phyloP scores from a whole-genome alignment of 1,284 basidiomycete species.

The Trametes sp. region DNA sequence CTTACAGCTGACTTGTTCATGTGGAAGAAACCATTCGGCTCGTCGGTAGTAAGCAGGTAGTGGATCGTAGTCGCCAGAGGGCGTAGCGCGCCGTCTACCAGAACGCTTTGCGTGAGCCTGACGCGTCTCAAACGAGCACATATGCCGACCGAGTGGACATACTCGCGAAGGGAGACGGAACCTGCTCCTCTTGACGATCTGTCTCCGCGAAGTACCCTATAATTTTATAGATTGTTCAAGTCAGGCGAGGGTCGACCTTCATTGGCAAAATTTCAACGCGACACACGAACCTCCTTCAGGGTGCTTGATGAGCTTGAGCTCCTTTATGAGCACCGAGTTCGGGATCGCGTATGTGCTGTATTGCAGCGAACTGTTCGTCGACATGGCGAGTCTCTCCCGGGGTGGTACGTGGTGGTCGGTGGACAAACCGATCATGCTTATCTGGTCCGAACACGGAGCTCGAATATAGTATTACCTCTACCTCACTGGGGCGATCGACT shows the following conservation, averaged over 20 bases:
- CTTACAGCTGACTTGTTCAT: conserved; percentile 55
- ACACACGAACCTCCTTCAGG: conserved; percentile 46
- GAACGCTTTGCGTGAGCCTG: neutral
- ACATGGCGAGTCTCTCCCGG: neutral
- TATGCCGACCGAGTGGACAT: conserved; percentile 17
- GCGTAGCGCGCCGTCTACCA: conserved; percentile 40
- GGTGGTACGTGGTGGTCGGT: neutral
- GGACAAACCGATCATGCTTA: neutral
- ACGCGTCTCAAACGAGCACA: neutral
- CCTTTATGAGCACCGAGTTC: conserved; percentile 42
- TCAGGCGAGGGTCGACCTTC: too few relatives aligned
- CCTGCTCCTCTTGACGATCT: conserved; percentile 42
- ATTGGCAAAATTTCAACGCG: neutral
- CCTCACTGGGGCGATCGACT: neutral
- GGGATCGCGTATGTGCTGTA: conserved; percentile 34
- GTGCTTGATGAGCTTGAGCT: conserved; percentile 43
- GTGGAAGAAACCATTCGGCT: conserved; percentile 51
- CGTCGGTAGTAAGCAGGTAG: conserved; percentile 53
- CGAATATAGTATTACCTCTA: too few relatives aligned
- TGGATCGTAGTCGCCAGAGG: conserved; percentile 53
- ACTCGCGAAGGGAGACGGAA: conserved; percentile 51
- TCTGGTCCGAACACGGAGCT: too few relatives aligned
- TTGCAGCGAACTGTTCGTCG: neutral
- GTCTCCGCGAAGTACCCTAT: conserved; percentile 53
- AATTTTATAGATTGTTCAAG: too few relatives aligned